Evolutionary conservation across 495 filamentous ascomycete species (phyloP), one percentile per base, ranked within the genome.

Genomic region (Podospora anserina): DNA sequence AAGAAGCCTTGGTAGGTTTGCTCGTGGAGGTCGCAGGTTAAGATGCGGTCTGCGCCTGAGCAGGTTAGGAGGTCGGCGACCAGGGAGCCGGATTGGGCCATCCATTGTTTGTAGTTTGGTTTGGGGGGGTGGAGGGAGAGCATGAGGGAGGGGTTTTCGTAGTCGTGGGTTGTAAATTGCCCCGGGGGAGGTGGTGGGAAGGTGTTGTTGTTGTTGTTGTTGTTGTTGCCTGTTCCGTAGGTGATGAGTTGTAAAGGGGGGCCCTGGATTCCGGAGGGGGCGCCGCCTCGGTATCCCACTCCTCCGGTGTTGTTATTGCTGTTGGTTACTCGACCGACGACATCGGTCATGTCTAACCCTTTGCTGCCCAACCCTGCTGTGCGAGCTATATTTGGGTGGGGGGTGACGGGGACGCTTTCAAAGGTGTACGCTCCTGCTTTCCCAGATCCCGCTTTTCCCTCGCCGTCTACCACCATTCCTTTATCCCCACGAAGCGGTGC

Each of bases 1-100:
- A 99, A 98, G 84, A 96, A 99, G 32, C 95, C 95, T 77, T 99
- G 95, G 77, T 78, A 78, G 34, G 74, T 66, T 15, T 65, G 68
- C 66, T 98, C 95, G 75, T 99, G 95, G 65, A 99, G 84, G 77
- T 99, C 95, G 88, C 97, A 94, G 2, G 95, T 98, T 74, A 99
- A 93, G 77, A 99, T 71, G 77, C 97, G 92, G 78, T 99, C 96
- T 19, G 96, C 92, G 56, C 95, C 95, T 68, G 95, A 93, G 78
- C 93, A 97, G 30, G 92, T 97, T 64, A 99, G 81, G 65, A 99
- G 86, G 76, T 98, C 92, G 18, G 95, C 95, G 34, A 98, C 90
- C 68, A 99, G 86, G 28, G 94, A 97, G 62, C 95, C 95, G 39
- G 95, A 91, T 80, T 97, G 95, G 28, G 95, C 95, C 70, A 97